Evolutionary conservation across 129 eudicot genomes (phyloP), one percentile per base, ranked within the genome.

Genomic region (Solidago caesia): DNA sequence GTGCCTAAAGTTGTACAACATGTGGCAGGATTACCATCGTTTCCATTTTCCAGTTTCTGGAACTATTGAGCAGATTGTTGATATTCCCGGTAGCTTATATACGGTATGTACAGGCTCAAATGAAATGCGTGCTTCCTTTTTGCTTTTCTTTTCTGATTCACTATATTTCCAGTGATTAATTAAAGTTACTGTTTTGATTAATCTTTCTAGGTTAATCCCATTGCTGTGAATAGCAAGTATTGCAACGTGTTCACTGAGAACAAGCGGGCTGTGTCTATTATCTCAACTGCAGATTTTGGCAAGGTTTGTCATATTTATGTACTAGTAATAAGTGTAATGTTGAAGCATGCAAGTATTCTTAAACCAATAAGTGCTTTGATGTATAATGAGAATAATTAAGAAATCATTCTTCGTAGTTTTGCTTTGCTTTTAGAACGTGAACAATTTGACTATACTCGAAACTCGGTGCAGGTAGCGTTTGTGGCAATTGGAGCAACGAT

Each of bases 401-500:
- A 9, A 48, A 48, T 5, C 13, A 48, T 48, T 6, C 53, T 16
- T 5, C 25, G 15, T 45, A 11, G 16, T 7, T 1, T 26, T 26
- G 0, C 25, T 1, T 26, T 26, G 0, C 25, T 72, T 43, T 26
- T 56, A 27, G n/a, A 13, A 42, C 49, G 26, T 68, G 44, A 79
- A 69, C 68, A 70, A n/a, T 79, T 45, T 39, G 48, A 74, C 44
- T 10, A 14, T 44, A 4, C 2, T 64, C 51, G 5, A 57, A 77
- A 61, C 47, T 44, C 44, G 73, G 4, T 87, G 73, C 85, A 93
- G 98, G 98, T 93, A 52, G 98, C 97, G 25, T 88, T 88, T 88
- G 97, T 93, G 82, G 97, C 98, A 76, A 88, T 93, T 74, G 97
- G 98, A 82, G 97, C 98, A 68, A 93, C 98, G 25, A 93, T 93